Evolutionary conservation across 129 eudicot genomes (phyloP), one percentile per base, ranked within the genome.

Genomic region (Gnaphalium uliginosum): DNA sequence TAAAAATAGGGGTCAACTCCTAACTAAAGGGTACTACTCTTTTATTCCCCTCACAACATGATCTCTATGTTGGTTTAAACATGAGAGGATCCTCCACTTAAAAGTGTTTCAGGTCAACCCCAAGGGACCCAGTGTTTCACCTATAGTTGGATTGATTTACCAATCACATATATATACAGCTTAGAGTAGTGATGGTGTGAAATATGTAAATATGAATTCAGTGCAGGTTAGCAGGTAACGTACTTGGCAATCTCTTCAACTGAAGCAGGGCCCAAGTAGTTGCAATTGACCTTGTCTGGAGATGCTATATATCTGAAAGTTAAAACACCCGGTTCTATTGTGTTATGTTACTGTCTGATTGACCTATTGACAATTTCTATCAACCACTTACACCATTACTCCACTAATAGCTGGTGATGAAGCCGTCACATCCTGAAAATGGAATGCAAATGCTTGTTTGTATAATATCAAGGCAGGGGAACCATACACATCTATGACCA

Each of bases 221-320:
- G 62, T 35, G 48, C 61, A 53, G 62, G 65, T 70, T 62, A 63
- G 18, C 59, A 60, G 74, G 67, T 70, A 22, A 77, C 69, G 65
- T 79, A 90, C 98, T 77, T 87, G 74, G 98, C 98, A 59, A 93
- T 84, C 66, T 93, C 96, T 83, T 88, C 87, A 54, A 87, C 79
- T 26, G 97, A 79, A 73, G 97, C 93, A 25, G 96, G 96, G 19
- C 98, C 98, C 81, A 93, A 78, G 80, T 93, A 93, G 83, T 93
- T 93, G 57, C 14, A 23, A 78, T 93, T 93, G 67, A 22, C 66
- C 79, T 87, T 90, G 74, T 93, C 96, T 25, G 98, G 78, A 73
- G 98, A 86, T 64, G 86, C 98, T 81, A 93, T 83, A 82, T 93
- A 93, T 79, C 98, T 93, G 68, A 58, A 60, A 21, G n/a, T 58